phyloP scores from a whole-genome alignment of 495 filamentous ascomycete species.

The Parathielavia hyrcaniae region DNA sequence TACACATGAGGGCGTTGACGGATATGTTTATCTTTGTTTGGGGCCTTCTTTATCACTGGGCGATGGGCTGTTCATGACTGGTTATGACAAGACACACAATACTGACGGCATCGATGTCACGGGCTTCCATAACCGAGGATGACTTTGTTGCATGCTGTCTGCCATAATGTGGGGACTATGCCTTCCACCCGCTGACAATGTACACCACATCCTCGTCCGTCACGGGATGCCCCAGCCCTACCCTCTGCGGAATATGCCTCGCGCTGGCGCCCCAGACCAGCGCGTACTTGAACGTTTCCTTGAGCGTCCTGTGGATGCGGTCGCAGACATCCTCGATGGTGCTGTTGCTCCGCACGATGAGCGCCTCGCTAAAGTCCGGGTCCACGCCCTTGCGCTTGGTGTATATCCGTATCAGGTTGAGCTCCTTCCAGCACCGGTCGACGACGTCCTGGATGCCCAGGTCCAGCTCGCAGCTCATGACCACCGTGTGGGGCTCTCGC shows the following conservation, averaged over 20 bases:
- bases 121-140: background rate
- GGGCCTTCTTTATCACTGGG: background rate
- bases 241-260: constrained; percentile 87
- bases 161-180: constrained; percentile 29
- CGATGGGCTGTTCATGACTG: constrained; percentile 2
- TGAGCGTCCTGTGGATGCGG: constrained; percentile 85
- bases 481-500: constrained; percentile 83
- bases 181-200: constrained; percentile 76
- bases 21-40: background rate
- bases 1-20: constrained; percentile 11
- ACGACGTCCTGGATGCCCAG: constrained; percentile 95
- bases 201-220: constrained; percentile 96
- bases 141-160: background rate
- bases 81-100: constrained; percentile 10
- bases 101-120: constrained; percentile 1
- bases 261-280: constrained; percentile 97
- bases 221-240: constrained; percentile 80
- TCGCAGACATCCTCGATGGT: constrained; percentile 98
- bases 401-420: constrained; percentile 86
- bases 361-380: constrained; percentile 83
- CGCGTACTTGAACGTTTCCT: constrained; percentile 98
- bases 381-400: constrained; percentile 94
- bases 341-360: constrained; percentile 83
- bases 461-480: constrained; percentile 98
- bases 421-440: constrained; percentile 91